A percentile compares a stretch with the other conserved stretches of the same genome.
These are phyloP conservation scores for Galium porrigens DNA, from an alignment of 305 asterid genomes.

Conservation along the genomic window DNA sequence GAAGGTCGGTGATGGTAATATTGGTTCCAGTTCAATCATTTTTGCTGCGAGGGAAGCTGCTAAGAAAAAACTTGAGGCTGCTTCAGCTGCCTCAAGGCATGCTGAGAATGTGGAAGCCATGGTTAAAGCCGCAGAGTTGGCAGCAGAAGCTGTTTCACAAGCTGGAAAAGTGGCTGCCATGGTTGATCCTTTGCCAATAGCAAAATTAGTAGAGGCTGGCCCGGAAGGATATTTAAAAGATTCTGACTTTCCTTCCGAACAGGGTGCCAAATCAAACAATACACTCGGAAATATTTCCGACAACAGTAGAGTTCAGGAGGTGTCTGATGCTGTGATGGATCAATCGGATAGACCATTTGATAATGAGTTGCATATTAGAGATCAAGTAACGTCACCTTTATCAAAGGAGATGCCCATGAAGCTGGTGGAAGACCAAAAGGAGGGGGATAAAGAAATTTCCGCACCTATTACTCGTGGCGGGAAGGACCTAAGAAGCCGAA, in stretches of 20 bases:
- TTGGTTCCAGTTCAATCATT: constrained; percentile 42
- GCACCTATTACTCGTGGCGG: constrained; percentile 28
- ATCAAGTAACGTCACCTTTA: constrained; percentile 22
- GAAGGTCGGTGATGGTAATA: constrained; percentile 35
- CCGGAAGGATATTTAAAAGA: constrained; percentile 60
- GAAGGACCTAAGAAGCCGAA: constrained; percentile 28
- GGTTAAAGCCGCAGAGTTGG: constrained; percentile 87
- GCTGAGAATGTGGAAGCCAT: constrained; percentile 87
- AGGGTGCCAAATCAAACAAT: constrained; percentile 13
- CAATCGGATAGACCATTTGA: constrained; percentile 27
- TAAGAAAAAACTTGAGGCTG: constrained; percentile 76
- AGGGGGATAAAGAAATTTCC: constrained; percentile 25
- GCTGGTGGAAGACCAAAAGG: constrained; percentile 22
- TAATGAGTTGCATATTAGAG: constrained; percentile 24
- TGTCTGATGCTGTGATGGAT: constrained; percentile 22
- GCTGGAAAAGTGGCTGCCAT: constrained; percentile 79
- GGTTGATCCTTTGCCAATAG: constrained; percentile 64
- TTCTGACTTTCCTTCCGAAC: constrained; percentile 12
- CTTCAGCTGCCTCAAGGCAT: constrained; percentile 84
- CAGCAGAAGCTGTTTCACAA: constrained; percentile 91
- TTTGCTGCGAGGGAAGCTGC: constrained; percentile 91
- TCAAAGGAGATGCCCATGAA: constrained; percentile 27
- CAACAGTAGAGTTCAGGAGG: constrained; percentile 22
- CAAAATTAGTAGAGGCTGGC: constrained; percentile 60
- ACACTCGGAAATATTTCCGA: constrained; percentile 7